Conservation (phyloP, 2,329 filamentous ascomycete species). For the Penicillium sp. region DNA sequence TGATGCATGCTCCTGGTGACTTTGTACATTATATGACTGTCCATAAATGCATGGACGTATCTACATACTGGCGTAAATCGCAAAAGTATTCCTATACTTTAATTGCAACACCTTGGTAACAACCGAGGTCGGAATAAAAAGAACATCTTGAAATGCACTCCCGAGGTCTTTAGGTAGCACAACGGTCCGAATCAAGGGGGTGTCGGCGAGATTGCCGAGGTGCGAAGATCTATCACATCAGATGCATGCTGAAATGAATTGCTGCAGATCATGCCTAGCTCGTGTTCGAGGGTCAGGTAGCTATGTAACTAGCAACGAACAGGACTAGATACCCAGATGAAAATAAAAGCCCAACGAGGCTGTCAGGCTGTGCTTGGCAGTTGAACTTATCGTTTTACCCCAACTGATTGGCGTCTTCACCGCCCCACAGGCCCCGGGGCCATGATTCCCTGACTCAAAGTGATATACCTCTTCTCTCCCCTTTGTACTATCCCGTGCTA, state of each 20-base stretch:
- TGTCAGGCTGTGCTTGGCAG: neutral
- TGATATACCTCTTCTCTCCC: conserved; percentile 1
- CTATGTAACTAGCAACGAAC: neutral
- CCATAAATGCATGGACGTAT: neutral
- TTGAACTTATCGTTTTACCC: conserved; percentile 2
- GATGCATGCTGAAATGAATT: neutral
- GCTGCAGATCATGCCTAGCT: neutral
- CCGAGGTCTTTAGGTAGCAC: neutral
- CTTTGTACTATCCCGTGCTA: neutral
- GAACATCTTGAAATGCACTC: too few relatives aligned
- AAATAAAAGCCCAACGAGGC: neutral
- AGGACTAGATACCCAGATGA: too few relatives aligned
- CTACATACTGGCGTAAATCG: neutral
- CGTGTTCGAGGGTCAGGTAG: neutral
- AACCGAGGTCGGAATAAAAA: too few relatives aligned
- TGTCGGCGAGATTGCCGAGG: conserved; percentile 4
- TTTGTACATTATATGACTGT: conserved; percentile 4
- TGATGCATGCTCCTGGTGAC: neutral
- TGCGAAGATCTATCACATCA: conserved; percentile 1
- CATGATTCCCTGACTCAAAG: conserved; percentile 11
- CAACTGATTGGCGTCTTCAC: conserved; percentile 17
- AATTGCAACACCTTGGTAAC: too few relatives aligned
- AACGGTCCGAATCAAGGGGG: neutral
- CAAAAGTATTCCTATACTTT: too few relatives aligned
- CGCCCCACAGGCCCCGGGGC: conserved; percentile 11